Percentiles rank a stretch among this genome's conserved stretches.
These are phyloP conservation scores for Alternaria brassicicola DNA, from an alignment of 2,329 filamentous ascomycete genomes.

Conservation along the genomic window DNA sequence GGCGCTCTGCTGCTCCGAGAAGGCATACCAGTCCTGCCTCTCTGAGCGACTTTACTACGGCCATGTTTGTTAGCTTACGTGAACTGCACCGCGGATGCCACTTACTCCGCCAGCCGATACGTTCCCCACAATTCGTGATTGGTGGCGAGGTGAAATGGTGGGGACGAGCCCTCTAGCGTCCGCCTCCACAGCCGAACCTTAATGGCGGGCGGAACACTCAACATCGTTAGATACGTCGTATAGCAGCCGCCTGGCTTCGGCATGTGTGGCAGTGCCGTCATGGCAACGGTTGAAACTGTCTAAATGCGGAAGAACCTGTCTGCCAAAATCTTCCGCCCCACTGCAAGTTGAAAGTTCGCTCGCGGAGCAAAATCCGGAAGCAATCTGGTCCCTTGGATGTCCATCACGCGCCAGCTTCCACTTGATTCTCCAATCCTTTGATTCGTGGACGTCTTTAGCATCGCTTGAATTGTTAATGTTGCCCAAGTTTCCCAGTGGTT, in stretches of 20 bases:
- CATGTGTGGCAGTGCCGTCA: not conserved
- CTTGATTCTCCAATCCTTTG: not conserved
- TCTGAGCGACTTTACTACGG: not conserved
- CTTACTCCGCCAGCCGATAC: not conserved
- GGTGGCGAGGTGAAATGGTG: not conserved
- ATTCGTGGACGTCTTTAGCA: not conserved
- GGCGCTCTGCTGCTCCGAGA: not conserved
- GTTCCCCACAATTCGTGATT: not conserved
- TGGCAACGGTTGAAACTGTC: not conserved
- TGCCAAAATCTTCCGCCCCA: conserved; percentile 1
- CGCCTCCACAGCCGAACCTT: conserved; percentile 1
- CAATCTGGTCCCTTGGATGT: not conserved
- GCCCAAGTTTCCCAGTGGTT: not conserved
- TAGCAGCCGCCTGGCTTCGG: not conserved
- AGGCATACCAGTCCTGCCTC: not conserved
- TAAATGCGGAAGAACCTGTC: conserved; percentile 9
- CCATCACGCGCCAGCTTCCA: not conserved
- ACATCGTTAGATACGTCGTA: not conserved
- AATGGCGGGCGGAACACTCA: not conserved
- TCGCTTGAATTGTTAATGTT: not conserved
- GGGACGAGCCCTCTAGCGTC: not conserved
- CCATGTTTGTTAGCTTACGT: not conserved
- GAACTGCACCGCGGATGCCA: not conserved
- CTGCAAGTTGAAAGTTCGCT: not conserved
- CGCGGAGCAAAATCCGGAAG: not conserved